Percentiles rank a stretch among this genome's conserved stretches.
Conservation (phyloP, 2,329 filamentous ascomycete species). For the Scedosporium apiospermum region DNA sequence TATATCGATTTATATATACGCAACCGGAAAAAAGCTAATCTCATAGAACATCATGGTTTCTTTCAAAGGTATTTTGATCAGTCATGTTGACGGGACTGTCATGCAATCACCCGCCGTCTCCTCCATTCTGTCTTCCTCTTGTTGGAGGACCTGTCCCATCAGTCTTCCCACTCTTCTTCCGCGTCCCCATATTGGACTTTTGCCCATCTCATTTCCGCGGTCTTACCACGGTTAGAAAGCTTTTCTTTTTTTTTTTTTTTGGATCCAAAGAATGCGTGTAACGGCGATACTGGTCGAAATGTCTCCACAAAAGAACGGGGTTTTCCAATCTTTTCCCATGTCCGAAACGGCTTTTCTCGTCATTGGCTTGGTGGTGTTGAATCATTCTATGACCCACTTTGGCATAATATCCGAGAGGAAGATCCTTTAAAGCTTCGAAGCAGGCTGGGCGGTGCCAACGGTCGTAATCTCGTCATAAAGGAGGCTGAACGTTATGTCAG, state of each 20-base stretch:
- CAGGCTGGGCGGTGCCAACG: slow-evolving; percentile 50
- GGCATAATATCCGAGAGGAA: neutral
- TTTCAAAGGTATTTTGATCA: neutral
- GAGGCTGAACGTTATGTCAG: slow-evolving; percentile 41
- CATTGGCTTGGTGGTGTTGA: neutral
- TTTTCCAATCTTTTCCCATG: neutral
- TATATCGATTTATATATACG: too few species aligned
- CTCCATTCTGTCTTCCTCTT: neutral
- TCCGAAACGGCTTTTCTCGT: neutral
- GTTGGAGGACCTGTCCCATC: neutral
- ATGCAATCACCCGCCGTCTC: neutral
- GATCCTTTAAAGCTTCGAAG: slow-evolving; percentile 50
- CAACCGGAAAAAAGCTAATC: too few species aligned
- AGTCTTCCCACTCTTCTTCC: neutral
- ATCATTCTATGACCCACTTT: neutral
- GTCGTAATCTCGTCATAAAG: slow-evolving; percentile 83
- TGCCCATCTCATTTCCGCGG: neutral
- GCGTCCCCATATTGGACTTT: neutral
- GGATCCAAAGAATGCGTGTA: neutral
- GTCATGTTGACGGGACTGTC: neutral
- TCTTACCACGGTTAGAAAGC: neutral
- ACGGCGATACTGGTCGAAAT: neutral
- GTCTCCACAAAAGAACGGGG: neutral
- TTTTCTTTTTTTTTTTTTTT: neutral
- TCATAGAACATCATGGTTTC: too few species aligned